Percentiles rank a stretch among this genome's conserved stretches.
These are phyloP conservation scores for Saturnispora hagleri DNA, from an alignment of 805 yeast species.

Conservation along the genomic window DNA sequence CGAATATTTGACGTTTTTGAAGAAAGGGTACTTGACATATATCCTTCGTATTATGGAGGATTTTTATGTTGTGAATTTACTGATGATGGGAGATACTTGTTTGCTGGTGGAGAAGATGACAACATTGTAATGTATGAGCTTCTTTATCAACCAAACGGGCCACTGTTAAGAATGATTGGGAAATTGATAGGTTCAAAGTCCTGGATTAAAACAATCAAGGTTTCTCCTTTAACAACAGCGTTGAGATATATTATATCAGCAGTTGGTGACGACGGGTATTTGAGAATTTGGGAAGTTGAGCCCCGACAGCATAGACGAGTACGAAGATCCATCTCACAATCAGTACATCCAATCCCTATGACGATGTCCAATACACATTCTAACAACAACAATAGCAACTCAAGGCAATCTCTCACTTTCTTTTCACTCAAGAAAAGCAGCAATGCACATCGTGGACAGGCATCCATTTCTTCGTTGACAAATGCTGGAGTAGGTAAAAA, in stretches of 20 bases:
- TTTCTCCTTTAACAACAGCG: slow-evolving; percentile 30
- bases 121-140: slow-evolving; percentile 36
- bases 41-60: slow-evolving; percentile 62
- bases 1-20: slow-evolving; percentile 43
- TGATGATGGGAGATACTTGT: slow-evolving; percentile 37
- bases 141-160: slow-evolving; percentile 7
- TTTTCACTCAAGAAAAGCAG: neutral
- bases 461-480: neutral
- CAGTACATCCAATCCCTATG: slow-evolving; percentile 18
- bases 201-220: slow-evolving; percentile 39
- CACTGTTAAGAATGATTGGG: slow-evolving; percentile 20
- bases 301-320: slow-evolving; percentile 26
- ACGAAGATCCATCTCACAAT: slow-evolving; percentile 10
- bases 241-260: slow-evolving; percentile 40
- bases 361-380: neutral
- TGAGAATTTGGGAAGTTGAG: slow-evolving; percentile 45
- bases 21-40: slow-evolving; percentile 40
- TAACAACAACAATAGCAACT: slow-evolving; percentile 8
- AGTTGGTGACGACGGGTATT: slow-evolving; percentile 47
- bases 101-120: slow-evolving; percentile 50
- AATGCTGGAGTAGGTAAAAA: neutral
- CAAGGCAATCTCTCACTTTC: neutral
- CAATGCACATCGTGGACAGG: neutral
- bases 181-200: slow-evolving; percentile 41
- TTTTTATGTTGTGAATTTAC: slow-evolving; percentile 41